These are phyloP conservation scores for Eragrostis nindensis DNA, from an alignment of 176 grass and related monocot species.

Conservation along the genomic window DNA sequence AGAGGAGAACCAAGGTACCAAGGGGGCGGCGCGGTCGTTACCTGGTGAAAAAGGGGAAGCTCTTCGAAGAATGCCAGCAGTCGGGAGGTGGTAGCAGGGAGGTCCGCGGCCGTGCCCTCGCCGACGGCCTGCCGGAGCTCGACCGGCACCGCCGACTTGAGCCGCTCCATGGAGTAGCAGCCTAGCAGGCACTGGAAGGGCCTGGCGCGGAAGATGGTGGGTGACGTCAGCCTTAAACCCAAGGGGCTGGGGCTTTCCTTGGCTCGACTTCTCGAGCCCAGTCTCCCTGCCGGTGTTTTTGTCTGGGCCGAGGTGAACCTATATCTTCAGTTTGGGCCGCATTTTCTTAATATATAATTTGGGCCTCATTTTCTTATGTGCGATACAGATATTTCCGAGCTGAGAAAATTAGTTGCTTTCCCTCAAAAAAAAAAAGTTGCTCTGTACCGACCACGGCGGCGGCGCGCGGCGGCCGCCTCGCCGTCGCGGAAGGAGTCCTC, in stretches of 20 bases:
- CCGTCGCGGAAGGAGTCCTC: too few relatives aligned
- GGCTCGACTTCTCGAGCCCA: neutral
- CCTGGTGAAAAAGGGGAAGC: conserved; percentile 75
- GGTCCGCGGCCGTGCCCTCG: conserved; percentile 56
- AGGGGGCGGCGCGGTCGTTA: conserved; percentile 18
- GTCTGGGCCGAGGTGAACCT: neutral
- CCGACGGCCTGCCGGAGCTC: conserved; percentile 70
- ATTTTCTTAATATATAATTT: too few relatives aligned
- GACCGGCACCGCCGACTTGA: conserved; percentile 72
- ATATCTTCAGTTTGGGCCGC: neutral
- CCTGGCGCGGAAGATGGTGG: neutral
- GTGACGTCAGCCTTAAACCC: conserved; percentile 37
- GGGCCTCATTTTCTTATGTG: too few relatives aligned
- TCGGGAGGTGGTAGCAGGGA: conserved; percentile 50
- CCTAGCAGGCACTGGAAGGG: too few relatives aligned
- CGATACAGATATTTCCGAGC: too few relatives aligned
- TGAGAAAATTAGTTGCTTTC: too few relatives aligned
- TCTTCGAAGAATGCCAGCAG: conserved; percentile 59
- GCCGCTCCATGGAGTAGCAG: conserved; percentile 83
- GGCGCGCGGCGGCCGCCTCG: too few relatives aligned
- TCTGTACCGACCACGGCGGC: too few relatives aligned
- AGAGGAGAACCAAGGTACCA: conserved; percentile 1
- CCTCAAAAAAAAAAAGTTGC: too few relatives aligned
- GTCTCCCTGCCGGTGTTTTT: neutral
- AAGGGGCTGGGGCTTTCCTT: neutral